Conservation (phyloP, 1,284 basidiomycete genomes). For the Pseudomicrostroma phylloplanum region DNA sequence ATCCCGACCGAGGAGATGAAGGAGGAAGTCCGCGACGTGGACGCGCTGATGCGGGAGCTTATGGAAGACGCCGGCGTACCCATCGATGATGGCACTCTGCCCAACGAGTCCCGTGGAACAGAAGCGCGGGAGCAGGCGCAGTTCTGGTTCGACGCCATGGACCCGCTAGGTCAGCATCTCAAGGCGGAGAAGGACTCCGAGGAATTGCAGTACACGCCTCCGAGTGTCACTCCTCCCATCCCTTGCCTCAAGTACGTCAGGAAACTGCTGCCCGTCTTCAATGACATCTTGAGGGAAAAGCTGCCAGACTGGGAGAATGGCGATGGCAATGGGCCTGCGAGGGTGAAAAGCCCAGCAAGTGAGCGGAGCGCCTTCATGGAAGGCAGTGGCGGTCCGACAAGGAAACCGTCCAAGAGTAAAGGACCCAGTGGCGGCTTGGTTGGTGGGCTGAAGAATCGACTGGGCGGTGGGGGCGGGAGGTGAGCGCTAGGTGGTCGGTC, state of each 20-base stretch:
- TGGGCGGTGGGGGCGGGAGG: too few relatives aligned
- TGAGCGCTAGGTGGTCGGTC: too few relatives aligned
- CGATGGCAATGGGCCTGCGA: slow-evolving; percentile 9
- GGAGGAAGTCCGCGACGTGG: slow-evolving; percentile 29
- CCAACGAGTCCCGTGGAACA: slow-evolving; percentile 36
- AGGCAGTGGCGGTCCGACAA: too few relatives aligned
- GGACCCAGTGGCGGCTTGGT: too few relatives aligned
- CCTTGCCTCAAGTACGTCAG: slow-evolving; percentile 8
- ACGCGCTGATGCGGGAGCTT: slow-evolving; percentile 35
- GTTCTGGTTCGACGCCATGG: slow-evolving; percentile 37
- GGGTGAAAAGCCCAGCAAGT: not conserved
- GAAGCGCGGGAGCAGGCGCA: slow-evolving; percentile 40
- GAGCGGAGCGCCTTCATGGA: not conserved
- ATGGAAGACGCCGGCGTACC: slow-evolving; percentile 30
- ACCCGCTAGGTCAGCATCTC: slow-evolving; percentile 36
- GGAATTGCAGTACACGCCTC: slow-evolving; percentile 6
- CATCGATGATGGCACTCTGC: slow-evolving; percentile 34
- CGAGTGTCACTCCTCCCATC: slow-evolving; percentile 4
- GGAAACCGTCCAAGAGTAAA: too few relatives aligned
- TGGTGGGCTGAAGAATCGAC: too few relatives aligned
- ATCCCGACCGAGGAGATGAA: slow-evolving; percentile 21
- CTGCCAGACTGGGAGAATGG: slow-evolving; percentile 15
- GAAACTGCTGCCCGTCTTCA: slow-evolving; percentile 10
- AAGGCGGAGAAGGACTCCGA: slow-evolving; percentile 2
- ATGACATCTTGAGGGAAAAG: slow-evolving; percentile 8